phyloP scores from a whole-genome alignment of 495 filamentous ascomycete species.

The Aspergillus baeticus region DNA sequence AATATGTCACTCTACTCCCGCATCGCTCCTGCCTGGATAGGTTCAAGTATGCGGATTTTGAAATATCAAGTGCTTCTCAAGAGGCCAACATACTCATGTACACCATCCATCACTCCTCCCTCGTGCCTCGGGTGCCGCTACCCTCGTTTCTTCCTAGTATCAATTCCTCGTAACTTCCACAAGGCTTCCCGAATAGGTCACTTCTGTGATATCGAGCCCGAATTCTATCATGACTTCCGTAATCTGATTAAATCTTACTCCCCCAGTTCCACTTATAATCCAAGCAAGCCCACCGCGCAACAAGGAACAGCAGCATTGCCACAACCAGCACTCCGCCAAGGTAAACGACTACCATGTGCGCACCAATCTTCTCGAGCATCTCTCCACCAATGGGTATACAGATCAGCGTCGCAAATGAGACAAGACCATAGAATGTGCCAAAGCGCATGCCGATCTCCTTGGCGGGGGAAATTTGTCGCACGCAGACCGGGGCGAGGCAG shows the following conservation, averaged over 20 bases:
- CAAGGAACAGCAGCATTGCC: slow-evolving; percentile 35
- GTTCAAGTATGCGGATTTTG: no score
- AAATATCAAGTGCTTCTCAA: no score
- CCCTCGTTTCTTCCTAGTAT: no score
- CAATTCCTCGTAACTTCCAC: no score
- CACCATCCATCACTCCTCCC: no score
- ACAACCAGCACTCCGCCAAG: slow-evolving; percentile 39
- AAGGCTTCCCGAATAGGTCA: no score
- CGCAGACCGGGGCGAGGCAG: slow-evolving; percentile 60
- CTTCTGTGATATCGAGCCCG: no score
- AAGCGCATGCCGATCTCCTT: slow-evolving; percentile 66
- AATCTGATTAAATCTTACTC: slow-evolving; percentile 36
- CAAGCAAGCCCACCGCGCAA: slow-evolving; percentile 50
- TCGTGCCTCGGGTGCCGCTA: no score
- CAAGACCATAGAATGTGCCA: slow-evolving; percentile 64
- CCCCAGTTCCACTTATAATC: slow-evolving; percentile 47
- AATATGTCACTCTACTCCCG: no score
- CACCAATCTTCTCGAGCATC: slow-evolving; percentile 40
- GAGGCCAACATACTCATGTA: no score
- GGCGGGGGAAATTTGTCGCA: slow-evolving; percentile 60
- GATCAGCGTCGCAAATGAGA: slow-evolving; percentile 53
- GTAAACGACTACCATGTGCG: slow-evolving; percentile 34
- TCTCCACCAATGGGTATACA: slow-evolving; percentile 43
- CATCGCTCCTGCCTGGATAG: no score
- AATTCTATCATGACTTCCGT: no score